Evolutionary conservation across 129 eudicot species (phyloP), one percentile per base, ranked within the genome.

Genomic region (Artemisia tridentata): DNA sequence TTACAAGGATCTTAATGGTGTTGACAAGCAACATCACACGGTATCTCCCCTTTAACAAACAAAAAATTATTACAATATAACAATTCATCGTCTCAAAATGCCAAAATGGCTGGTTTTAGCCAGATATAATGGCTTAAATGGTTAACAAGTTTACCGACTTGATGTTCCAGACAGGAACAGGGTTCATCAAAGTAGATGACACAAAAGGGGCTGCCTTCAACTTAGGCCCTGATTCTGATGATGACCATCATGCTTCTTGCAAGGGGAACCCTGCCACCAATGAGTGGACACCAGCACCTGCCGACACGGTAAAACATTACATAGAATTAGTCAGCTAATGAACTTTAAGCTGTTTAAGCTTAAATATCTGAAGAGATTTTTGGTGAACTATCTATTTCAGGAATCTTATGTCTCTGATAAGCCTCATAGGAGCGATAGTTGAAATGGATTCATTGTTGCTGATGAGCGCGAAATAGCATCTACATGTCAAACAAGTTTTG

Each of bases 191-290:
- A 66, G 73, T 82, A 78, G 98, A 87, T 68, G 78, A 31, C 59
- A 75, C 16, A 73, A 76, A 85, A 8, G 79, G 58, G n/a, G 21
- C 63, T 15, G 64, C 73, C 52, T 85, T 85, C 80, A 70, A 69
- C 71, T 60, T 92, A 18, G 84, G 23, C 47, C 68, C 90, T 31
- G 92, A 89, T 7, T 69, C 85, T 19, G 83, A 73, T 6, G 46
- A 64, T 5, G 80, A 47, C 18, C 78, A 71, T 34, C 96, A 85
- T 56, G 75, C 87, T 69, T 81, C 92, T 2, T 34, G 75, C 87
- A 85, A 79, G 75, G 98, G 98, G 70, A 92, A 92, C 73, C 98
- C 98, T 3, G 98, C 98, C 61, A 92, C 98, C 41, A 92, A 92
- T 72, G 98, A 92, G 61, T 92, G 98, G 98, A 84, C 84, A 38